Percentiles rank a stretch among this genome's conserved stretches.
These are phyloP conservation scores for Mycogone perniciosa DNA, from an alignment of 2,329 filamentous ascomycete genomes.

Conservation along the genomic window DNA sequence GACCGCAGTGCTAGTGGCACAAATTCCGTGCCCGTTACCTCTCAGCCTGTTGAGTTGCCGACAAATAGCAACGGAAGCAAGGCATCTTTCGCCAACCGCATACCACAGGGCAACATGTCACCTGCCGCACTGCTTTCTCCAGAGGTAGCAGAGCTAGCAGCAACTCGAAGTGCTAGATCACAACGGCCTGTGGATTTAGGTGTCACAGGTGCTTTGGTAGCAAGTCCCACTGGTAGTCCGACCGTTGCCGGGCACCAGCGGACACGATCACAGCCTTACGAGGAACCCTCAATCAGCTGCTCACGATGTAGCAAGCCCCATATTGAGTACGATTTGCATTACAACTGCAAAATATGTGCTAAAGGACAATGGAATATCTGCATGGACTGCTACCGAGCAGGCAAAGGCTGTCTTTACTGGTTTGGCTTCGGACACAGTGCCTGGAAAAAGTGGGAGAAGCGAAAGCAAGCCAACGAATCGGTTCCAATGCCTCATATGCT, in stretches of 20 bases:
- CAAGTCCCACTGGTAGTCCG: constrained; percentile 28
- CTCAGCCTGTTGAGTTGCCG: constrained; percentile 19
- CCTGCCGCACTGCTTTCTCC: neutral
- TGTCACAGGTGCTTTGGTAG: constrained; percentile 21
- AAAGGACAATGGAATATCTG: constrained; percentile 74
- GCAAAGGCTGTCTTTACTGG: constrained; percentile 78
- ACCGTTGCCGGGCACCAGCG: constrained; percentile 32
- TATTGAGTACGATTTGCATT: constrained; percentile 83
- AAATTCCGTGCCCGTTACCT: constrained; percentile 24
- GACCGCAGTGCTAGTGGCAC: constrained; percentile 35
- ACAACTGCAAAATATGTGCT: constrained; percentile 68
- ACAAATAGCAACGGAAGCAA: constrained; percentile 17
- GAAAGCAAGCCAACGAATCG: constrained; percentile 31
- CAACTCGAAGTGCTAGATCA: constrained; percentile 19
- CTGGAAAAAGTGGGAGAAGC: constrained; percentile 58
- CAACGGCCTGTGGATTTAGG: constrained; percentile 35
- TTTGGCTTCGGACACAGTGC: constrained; percentile 77
- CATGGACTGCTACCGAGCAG: constrained; percentile 68
- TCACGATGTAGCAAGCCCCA: constrained; percentile 61
- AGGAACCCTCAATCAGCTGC: constrained; percentile 70
- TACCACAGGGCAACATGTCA: constrained; percentile 22
- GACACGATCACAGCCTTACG: constrained; percentile 46
- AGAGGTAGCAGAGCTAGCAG: constrained; percentile 15
- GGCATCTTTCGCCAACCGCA: constrained; percentile 33
- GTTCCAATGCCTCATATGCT: constrained; percentile 51